These are phyloP conservation scores for Yarrowia keelungensis DNA, from an alignment of 805 yeast species.

Conservation along the genomic window DNA sequence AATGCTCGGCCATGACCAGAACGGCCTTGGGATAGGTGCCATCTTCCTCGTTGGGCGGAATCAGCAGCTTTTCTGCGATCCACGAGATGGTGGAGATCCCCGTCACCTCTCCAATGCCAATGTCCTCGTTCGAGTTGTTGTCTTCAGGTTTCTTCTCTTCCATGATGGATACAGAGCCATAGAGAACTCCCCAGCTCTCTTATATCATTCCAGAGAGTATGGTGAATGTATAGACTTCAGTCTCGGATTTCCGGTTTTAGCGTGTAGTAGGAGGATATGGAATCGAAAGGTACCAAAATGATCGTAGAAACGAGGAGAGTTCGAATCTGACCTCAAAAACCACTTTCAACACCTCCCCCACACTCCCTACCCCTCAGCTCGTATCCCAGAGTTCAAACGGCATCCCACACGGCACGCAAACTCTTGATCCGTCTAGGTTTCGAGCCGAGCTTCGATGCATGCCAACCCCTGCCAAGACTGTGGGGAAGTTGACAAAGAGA, in stretches of 20 bases:
- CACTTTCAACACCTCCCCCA: neutral
- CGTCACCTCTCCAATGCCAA: slow-evolving; percentile 16
- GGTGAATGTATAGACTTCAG: neutral
- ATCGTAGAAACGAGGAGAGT: neutral
- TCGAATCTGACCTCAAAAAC: neutral
- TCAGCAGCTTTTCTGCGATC: slow-evolving; percentile 29
- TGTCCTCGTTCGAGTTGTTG: neutral
- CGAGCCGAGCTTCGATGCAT: slow-evolving; percentile 21
- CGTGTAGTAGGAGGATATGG: neutral
- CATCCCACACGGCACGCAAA: slow-evolving; percentile 12
- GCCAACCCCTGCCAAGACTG: slow-evolving; percentile 16
- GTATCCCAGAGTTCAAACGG: slow-evolving; percentile 5
- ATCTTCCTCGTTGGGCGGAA: slow-evolving; percentile 16
- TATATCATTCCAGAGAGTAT: neutral
- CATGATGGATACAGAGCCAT: neutral
- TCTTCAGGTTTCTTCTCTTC: slow-evolving; percentile 10
- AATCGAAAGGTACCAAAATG: neutral
- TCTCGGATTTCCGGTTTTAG: neutral
- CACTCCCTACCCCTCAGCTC: neutral
- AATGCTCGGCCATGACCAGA: slow-evolving; percentile 55
- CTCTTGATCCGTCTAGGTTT: neutral
- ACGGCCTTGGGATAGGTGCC: slow-evolving; percentile 40
- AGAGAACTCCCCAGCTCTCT: neutral
- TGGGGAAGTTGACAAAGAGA: neutral
- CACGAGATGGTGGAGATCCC: slow-evolving; percentile 4